Conservation (phyloP, 805 yeast species). For the Tanozyma kutaoensis region DNA sequence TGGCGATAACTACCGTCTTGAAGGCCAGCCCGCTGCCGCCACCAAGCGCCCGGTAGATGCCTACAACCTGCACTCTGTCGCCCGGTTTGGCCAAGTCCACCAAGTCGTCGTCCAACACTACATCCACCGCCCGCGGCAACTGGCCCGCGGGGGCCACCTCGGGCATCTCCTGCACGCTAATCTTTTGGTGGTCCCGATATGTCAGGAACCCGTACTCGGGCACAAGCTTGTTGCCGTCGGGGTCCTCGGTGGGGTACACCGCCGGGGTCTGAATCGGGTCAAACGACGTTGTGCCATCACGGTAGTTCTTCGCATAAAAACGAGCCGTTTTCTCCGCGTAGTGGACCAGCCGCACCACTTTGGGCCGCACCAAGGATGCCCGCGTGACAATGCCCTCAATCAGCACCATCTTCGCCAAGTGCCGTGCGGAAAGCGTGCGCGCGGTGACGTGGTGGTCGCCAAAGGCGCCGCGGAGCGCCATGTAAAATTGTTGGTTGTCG, state of each 20-base stretch:
- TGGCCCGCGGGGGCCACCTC: slow-evolving; percentile 98
- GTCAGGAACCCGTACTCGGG: slow-evolving; percentile 92
- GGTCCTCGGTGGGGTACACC: slow-evolving; percentile 84
- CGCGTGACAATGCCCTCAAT: slow-evolving; percentile 93
- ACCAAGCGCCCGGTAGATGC: slow-evolving; percentile 87
- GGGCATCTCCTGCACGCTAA: slow-evolving; percentile 94
- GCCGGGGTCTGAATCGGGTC: slow-evolving; percentile 76
- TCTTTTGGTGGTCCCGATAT: slow-evolving; percentile 86
- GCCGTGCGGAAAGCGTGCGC: slow-evolving; percentile 66
- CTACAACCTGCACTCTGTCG: slow-evolving; percentile 87
- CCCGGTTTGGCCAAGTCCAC: slow-evolving; percentile 93
- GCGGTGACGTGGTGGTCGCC: slow-evolving; percentile 84
- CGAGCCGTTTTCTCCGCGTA: slow-evolving; percentile 75
- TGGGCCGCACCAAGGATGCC: slow-evolving; percentile 88
- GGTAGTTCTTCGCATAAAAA: slow-evolving; percentile 83
- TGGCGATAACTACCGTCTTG: slow-evolving; percentile 73
- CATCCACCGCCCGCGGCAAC: slow-evolving; percentile 84
- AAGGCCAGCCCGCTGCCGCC: slow-evolving; percentile 59
- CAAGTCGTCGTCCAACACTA: slow-evolving; percentile 86
- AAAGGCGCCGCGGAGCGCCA: slow-evolving; percentile 83
- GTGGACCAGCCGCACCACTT: slow-evolving; percentile 82
- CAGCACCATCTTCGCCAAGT: slow-evolving; percentile 70
- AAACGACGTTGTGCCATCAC: slow-evolving; percentile 85
- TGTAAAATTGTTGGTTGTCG: slow-evolving; percentile 51
- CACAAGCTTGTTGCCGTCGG: slow-evolving; percentile 74